Evolutionary conservation across 441 rosid species (phyloP), one percentile per base, ranked within the genome.

Genomic region (Croton laevigatus): DNA sequence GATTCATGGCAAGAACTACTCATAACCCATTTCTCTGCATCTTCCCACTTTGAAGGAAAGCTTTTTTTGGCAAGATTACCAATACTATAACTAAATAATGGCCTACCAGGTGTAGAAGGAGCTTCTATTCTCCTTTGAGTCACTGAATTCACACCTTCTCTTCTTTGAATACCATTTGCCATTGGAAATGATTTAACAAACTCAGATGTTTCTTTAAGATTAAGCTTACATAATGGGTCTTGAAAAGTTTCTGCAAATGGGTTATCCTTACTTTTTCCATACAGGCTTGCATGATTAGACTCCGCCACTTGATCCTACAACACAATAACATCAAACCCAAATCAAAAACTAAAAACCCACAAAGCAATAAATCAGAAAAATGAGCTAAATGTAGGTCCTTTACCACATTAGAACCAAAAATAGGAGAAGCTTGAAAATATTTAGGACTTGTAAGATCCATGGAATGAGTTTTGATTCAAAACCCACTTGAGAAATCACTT

Each of bases 1-100:
- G 94, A 90, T 16, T 76, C 84, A 68, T 87, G 80, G 83, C 89
- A 75, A 59, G 91, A 84, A 64, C 71, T 82, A 73, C 78, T 78
- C 6, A 78, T 84, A 49, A 91, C 78, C 98, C 98, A 94, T 78
- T 94, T 94, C 82, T 92, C 94, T 8, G 97, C 97, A 78, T 94
- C 90, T 52, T 83, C 90, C 98, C 98, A 94, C 78, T 94, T 94
- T 20, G 98, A 94, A 79, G 97, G 98, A 38, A 94, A 85, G 79
- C 81, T 86, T 74, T 81, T 85, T 78, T 86, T 88, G 32, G 88
- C 78, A 74, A 78, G 65, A 71, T 74, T 88, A 8, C 78, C 78
- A 62, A 48, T 63, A 13, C 86, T 87, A 84, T 90, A 91, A 73
- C 92, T 79, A 75, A 92, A 90, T 66, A 90, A 76, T 37, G 96